Base-by-base conservation (phyloP, 306 rosid genomes). In the Luffa aegyptiaca region DNA sequence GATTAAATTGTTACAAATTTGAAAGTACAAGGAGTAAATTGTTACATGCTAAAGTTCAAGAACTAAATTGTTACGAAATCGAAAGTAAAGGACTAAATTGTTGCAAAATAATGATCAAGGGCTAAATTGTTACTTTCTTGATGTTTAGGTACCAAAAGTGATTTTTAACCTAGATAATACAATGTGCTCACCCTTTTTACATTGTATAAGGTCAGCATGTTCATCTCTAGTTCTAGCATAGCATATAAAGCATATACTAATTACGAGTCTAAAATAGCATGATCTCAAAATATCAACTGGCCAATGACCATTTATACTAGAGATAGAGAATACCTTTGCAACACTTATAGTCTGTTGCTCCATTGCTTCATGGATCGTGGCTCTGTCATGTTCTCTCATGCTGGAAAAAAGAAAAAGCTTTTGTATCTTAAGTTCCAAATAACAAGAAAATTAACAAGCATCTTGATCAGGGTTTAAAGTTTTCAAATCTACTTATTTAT, bases 351-450 rank as follows among this genome's bases (percentile, higher is more conserved):
- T 94, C 88, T 94, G 98, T 89, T 94, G 98, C 84, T 92, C 98
- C 98, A 94, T 94, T 87, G 98, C 98, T 89, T 94, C 98, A 85
- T 94, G 98, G 85, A 94, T 92, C 49, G 98, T 94, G 80, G 98
- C 93, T 87, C 98, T 90, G 52, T 94, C 98, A 85, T 94, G 98
- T 83, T 90, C 97, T 86, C 97, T 89, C 98, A 91, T 94, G 85
- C 98, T 94, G 89, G 51, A 49, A 72, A 80, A 18, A 62, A 12
- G 48, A 33, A 49, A 73, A 72, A 71, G 2, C 59, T 53, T 53
- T 1, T 11, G 16, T 33, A 33, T 62, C 36, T 62, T 7, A 62
- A 62, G 37, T 35, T 62, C 42, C 18, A 21, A 33, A 35, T 62
- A 36, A 62, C 69, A 62, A 26, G 69, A 62, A 62, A 62, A 12